phyloP scores from a whole-genome alignment of 805 yeast genomes.

The Candida michaelii region DNA sequence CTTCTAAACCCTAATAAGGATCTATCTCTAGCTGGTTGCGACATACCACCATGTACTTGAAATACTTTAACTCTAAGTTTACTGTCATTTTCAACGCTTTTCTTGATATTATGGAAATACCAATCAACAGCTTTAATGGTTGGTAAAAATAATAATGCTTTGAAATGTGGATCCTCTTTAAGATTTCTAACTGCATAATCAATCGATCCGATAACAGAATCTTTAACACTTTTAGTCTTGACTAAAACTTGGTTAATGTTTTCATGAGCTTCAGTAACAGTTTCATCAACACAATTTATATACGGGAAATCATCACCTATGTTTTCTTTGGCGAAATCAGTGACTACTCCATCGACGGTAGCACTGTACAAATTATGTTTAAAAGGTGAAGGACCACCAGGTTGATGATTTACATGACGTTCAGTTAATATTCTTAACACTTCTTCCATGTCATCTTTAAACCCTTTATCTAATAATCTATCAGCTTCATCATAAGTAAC shows the following conservation, averaged over 20 bases:
- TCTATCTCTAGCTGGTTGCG: constrained; percentile 67
- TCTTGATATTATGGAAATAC: constrained; percentile 32
- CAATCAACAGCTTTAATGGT: constrained; percentile 70
- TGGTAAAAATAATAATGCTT: constrained; percentile 81
- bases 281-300: constrained; percentile 71
- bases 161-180: constrained; percentile 47
- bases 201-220: constrained; percentile 56
- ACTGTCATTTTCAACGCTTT: constrained; percentile 10
- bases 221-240: constrained; percentile 52
- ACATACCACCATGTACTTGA: constrained; percentile 67
- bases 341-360: constrained; percentile 71
- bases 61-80: constrained; percentile 13
- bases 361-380: constrained; percentile 85
- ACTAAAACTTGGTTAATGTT: constrained; percentile 69
- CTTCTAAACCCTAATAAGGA: constrained; percentile 54
- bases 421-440: constrained; percentile 52
- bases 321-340: constrained; percentile 58
- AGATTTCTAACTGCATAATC: constrained; percentile 46
- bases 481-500: constrained; percentile 92
- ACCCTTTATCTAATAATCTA: constrained; percentile 78
- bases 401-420: constrained; percentile 23
- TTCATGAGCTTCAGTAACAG: constrained; percentile 75
- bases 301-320: constrained; percentile 55
- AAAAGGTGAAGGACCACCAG: constrained; percentile 28
- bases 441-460: constrained; percentile 60